These are phyloP conservation scores for Tuctoria greenei DNA, from an alignment of 176 grass and related monocot genomes.

Conservation along the genomic window DNA sequence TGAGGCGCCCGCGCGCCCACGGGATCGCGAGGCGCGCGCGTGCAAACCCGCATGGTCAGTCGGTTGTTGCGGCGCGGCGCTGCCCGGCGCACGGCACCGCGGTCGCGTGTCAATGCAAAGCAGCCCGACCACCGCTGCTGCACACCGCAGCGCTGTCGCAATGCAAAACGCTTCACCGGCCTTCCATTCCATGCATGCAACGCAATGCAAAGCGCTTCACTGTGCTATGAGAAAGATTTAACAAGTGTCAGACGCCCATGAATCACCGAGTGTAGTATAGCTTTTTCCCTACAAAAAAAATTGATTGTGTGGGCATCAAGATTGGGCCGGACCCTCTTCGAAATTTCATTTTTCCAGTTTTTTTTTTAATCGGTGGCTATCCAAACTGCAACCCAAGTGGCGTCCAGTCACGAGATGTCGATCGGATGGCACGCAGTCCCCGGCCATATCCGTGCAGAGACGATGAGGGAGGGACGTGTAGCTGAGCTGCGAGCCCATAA, in stretches of 20 bases:
- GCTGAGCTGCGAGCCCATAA: slow-evolving; percentile 22
- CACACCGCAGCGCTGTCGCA: not conserved
- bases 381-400: not conserved
- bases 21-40: slow-evolving; percentile 10
- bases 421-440: not conserved
- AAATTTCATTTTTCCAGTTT: too few relatives aligned
- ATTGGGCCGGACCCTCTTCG: not conserved
- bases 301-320: not conserved
- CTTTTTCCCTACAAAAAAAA: too few relatives aligned
- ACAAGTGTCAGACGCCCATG: too few relatives aligned
- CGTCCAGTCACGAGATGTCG: not conserved
- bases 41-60: too few relatives aligned
- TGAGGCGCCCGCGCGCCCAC: not conserved
- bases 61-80: slow-evolving; percentile 6
- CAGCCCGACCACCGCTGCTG: too few relatives aligned
- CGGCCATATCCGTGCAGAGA: not conserved
- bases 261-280: too few relatives aligned
- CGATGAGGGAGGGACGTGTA: not conserved
- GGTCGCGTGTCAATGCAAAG: too few relatives aligned
- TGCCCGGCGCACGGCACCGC: too few relatives aligned
- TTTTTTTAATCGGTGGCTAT: too few relatives aligned
- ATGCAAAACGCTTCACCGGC: not conserved
- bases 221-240: too few relatives aligned
- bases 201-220: not conserved
- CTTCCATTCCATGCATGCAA: not conserved